These are phyloP conservation scores for Phytophthora fragariaefolia DNA, from an alignment of 352 stramenopile species.

Conservation along the genomic window DNA sequence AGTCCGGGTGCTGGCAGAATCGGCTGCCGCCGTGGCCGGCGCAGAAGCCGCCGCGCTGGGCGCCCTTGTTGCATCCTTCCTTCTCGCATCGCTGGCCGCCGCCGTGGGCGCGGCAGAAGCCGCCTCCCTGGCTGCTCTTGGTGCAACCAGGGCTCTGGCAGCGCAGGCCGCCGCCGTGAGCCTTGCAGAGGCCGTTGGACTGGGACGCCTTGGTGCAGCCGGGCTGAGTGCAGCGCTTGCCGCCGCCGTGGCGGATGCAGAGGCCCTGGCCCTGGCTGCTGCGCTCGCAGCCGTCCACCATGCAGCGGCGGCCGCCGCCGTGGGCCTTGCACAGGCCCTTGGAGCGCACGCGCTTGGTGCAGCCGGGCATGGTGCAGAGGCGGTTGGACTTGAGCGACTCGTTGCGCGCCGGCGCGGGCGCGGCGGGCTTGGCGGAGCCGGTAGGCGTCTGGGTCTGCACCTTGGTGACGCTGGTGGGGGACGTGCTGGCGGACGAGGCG, in stretches of 20 bases:
- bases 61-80: conserved; percentile 85
- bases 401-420: conserved; percentile 35
- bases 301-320: conserved; percentile 77
- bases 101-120: conserved; percentile 86
- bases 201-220: conserved; percentile 86
- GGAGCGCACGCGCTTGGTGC: conserved; percentile 85
- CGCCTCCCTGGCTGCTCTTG: conserved; percentile 83
- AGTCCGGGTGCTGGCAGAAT: conserved; percentile 87
- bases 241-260: conserved; percentile 86
- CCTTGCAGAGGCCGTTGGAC: conserved; percentile 88
- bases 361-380: conserved; percentile 82
- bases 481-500: conserved; percentile 21
- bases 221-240: conserved; percentile 78
- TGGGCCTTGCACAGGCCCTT: conserved; percentile 89
- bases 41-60: conserved; percentile 82
- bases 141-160: conserved; percentile 79
- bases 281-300: conserved; percentile 83
- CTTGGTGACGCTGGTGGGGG: conserved; percentile 38
- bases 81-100: conserved; percentile 86
- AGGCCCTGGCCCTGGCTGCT: conserved; percentile 83
- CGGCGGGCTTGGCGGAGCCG: conserved; percentile 9
- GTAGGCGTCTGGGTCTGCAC: too few relatives aligned
- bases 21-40: conserved; percentile 81
- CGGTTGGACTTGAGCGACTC: conserved; percentile 83
- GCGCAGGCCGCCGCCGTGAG: conserved; percentile 80